Evolutionary conservation across 148 eudicot species (phyloP), one percentile per base, ranked within the genome.

Genomic region (Arbutus unedo): DNA sequence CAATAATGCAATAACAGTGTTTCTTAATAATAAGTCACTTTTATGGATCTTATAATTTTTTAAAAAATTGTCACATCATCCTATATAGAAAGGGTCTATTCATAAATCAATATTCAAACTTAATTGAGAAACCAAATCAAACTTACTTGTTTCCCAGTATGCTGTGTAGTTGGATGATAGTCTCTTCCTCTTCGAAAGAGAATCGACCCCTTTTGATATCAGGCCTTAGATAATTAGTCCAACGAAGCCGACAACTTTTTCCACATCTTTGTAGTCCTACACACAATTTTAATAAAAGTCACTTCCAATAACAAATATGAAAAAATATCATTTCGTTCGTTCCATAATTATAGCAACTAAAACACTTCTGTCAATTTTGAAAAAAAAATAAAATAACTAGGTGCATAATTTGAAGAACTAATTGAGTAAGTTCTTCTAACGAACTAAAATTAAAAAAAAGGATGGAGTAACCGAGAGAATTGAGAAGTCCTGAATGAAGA

Each of bases 191-290:
- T 82, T 94, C 99, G 72, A 93, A 89, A 11, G 98, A 89, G 84
- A 96, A 96, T 72, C 92, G 83, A 10, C 98, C 99, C 85, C 98
- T 92, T 80, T 96, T 96, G 75, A 96, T 96, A 77, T 96, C 99
- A 15, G 99, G 99, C 84, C 99, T 86, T 75, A 96, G 89, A 85
- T 94, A 96, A 78, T 96, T 96, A 0, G 99, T 94, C 99, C 99
- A 96, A 5, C 99, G 87, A 48, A 96, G 91, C 3, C 99, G 88
- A 48, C 99, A 96, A 50, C 99, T 96, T 91, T 96, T 96, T 25
- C 99, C 99, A 83, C 99, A 96, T 87, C 99, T 94, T 82, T 94
- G 90, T 19, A 96, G 89, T 21, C 95, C 99, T 96, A n/a, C 54
- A 53, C 19, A 6, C 64, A 66, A 21, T 56, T 21, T 19, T 55